Evolutionary conservation across 2,329 filamentous ascomycete species (phyloP).

Genomic region (Aureobasidium leucospermi): DNA sequence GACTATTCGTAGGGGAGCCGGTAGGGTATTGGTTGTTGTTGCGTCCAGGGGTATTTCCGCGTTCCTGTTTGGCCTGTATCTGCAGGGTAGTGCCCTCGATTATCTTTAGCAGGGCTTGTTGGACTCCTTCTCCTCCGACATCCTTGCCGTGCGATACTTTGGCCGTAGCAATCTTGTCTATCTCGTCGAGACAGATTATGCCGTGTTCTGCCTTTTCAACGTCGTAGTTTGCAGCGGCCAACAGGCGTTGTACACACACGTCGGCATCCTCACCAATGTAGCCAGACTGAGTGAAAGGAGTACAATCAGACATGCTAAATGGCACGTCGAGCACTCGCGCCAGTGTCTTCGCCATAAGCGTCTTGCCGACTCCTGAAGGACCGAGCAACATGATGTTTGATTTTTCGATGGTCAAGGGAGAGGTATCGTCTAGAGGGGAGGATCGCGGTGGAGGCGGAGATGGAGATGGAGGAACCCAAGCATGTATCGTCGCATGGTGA

Average conservation of each 20-base stretch:
- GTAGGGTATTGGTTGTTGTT: constrained; percentile 13
- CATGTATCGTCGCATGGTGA: constrained; percentile 47
- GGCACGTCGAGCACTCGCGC: constrained; percentile 91
- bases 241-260: constrained; percentile 79
- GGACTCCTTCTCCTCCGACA: constrained; percentile 91
- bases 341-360: constrained; percentile 86
- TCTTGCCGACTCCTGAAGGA: constrained; percentile 93
- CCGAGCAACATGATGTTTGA: constrained; percentile 88
- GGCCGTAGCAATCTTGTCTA: constrained; percentile 90
- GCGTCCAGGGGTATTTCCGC: constrained; percentile 32
- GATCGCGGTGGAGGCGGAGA: constrained; percentile 23
- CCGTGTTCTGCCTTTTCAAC: constrained; percentile 77
- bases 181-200: constrained; percentile 92
- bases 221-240: constrained; percentile 87
- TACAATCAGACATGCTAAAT: constrained; percentile 92
- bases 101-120: constrained; percentile 91
- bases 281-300: constrained; percentile 89
- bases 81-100: constrained; percentile 94
- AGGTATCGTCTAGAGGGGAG: constrained; percentile 45
- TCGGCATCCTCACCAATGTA: constrained; percentile 99
- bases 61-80: constrained; percentile 76
- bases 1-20: constrained; percentile 29
- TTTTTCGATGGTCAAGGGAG: constrained; percentile 76
- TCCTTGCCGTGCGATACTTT: constrained; percentile 86
- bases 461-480: constrained; percentile 23